These are phyloP conservation scores for Colletotrichum sp. DNA, from an alignment of 2,329 filamentous ascomycete species.

Conservation along the genomic window DNA sequence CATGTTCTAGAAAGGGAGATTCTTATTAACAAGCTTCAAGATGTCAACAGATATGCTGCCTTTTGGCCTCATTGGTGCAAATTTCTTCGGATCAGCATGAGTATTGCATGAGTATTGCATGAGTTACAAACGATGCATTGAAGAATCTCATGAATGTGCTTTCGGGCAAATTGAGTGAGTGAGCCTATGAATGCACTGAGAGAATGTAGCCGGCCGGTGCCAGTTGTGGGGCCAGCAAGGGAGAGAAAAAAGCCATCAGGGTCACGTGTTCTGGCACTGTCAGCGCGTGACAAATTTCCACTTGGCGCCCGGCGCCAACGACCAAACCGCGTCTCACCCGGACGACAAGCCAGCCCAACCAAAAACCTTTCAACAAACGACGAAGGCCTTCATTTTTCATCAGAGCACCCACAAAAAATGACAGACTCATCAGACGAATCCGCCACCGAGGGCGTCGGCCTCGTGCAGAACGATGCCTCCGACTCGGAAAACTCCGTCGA, in stretches of 20 bases:
- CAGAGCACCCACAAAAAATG: background rate
- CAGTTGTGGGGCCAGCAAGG: background rate
- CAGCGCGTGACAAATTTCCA: background rate
- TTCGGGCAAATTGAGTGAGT: background rate
- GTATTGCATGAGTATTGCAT: fast-evolving
- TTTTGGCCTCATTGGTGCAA: too few species aligned
- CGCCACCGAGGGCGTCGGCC: conserved; percentile 1
- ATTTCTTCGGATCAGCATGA: fast-evolving
- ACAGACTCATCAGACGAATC: conserved; percentile 15
- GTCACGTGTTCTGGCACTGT: background rate
- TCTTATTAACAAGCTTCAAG: too few species aligned
- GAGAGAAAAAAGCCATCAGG: background rate
- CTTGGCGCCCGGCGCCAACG: background rate
- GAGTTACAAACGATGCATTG: too few species aligned
- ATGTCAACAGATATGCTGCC: too few species aligned
- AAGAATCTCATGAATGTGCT: too few species aligned
- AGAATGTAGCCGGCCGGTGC: background rate
- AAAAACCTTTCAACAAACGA: background rate
- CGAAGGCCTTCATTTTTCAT: background rate
- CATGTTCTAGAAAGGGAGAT: too few species aligned
- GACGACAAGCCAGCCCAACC: background rate
- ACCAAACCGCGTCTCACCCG: background rate
- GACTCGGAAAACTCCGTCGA: background rate
- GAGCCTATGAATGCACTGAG: background rate
- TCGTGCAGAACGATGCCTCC: conserved; percentile 12